These are phyloP conservation scores for Daldinia childiae DNA, from an alignment of 495 filamentous ascomycete genomes.

Conservation along the genomic window DNA sequence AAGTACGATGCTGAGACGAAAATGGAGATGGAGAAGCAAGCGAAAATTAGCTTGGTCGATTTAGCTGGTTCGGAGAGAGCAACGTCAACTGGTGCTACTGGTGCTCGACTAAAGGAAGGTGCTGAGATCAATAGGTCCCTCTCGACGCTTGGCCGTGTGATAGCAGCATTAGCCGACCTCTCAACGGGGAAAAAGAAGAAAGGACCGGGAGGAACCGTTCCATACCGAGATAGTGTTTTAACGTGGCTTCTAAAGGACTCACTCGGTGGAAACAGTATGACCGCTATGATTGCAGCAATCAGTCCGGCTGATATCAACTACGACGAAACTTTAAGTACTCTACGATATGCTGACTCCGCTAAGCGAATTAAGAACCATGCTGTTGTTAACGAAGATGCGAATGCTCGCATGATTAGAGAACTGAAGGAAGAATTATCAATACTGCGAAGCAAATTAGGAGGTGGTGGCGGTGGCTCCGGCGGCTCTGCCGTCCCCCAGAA, in stretches of 20 bases:
- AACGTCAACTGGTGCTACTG: slow-evolving; percentile 93
- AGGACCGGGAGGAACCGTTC: slow-evolving; percentile 75
- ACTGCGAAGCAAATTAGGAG: slow-evolving; percentile 84
- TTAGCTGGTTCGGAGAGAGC: slow-evolving; percentile 97
- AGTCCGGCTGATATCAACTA: slow-evolving; percentile 99
- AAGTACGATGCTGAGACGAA: slow-evolving; percentile 90
- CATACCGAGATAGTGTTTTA: slow-evolving; percentile 95
- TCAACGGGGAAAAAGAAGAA: slow-evolving; percentile 89
- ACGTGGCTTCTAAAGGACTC: slow-evolving; percentile 99
- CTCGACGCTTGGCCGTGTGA: slow-evolving; percentile 96
- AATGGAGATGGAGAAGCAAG: slow-evolving; percentile 97
- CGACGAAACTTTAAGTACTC: slow-evolving; percentile 94
- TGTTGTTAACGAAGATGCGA: slow-evolving; percentile 98
- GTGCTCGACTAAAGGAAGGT: slow-evolving; percentile 95
- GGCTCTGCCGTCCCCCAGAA: slow-evolving; percentile 63
- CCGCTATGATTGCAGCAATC: slow-evolving; percentile 99
- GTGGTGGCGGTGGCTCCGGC: slow-evolving; percentile 63
- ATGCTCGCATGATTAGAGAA: slow-evolving; percentile 98
- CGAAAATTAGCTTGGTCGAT: slow-evolving; percentile 97
- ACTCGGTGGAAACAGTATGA: slow-evolving; percentile 98
- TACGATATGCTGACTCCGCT: slow-evolving; percentile 96
- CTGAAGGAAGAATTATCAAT: slow-evolving; percentile 94
- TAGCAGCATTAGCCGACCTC: slow-evolving; percentile 92
- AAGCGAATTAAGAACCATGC: slow-evolving; percentile 99
- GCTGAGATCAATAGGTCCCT: slow-evolving; percentile 98